These are phyloP conservation scores for Chrysoporthe austroafricana DNA, from an alignment of 2,329 filamentous ascomycete species.

Conservation along the genomic window DNA sequence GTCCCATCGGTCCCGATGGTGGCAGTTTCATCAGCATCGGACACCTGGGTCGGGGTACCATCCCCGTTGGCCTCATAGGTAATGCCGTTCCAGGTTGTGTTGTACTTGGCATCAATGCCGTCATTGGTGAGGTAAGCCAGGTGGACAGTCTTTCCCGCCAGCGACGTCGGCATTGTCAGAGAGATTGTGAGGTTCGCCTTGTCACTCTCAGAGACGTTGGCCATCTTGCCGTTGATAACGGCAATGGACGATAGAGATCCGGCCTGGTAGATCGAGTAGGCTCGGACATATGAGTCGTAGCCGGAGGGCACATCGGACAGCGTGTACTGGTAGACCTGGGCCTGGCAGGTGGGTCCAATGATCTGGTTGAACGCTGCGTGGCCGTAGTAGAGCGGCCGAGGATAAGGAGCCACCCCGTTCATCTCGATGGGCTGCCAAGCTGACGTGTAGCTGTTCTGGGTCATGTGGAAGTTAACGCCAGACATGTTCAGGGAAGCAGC, in stretches of 20 bases:
- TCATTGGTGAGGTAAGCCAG: constrained; percentile 51
- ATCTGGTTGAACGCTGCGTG: constrained; percentile 55
- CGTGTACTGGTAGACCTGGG: constrained; percentile 44
- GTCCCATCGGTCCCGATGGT: constrained; percentile 40
- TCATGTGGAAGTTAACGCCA: constrained; percentile 57
- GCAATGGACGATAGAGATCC: constrained; percentile 46
- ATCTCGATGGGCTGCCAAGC: constrained; percentile 52
- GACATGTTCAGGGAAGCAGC: constrained; percentile 50
- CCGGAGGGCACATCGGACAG: constrained; percentile 37
- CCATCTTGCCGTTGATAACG: constrained; percentile 50
- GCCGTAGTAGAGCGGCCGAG: constrained; percentile 54
- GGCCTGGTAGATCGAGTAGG: constrained; percentile 50
- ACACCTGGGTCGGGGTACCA: constrained; percentile 43
- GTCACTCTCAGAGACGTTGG: constrained; percentile 43
- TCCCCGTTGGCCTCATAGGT: constrained; percentile 47
- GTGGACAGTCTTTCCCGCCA: constrained; percentile 47
- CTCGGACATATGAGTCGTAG: constrained; percentile 47
- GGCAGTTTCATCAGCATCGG: constrained; percentile 38
- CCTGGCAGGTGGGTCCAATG: constrained; percentile 47
- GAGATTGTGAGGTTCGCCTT: constrained; percentile 46
- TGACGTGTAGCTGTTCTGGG: constrained; percentile 54
- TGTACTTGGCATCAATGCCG: constrained; percentile 46
- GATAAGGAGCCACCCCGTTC: constrained; percentile 45
- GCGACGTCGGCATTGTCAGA: constrained; percentile 42
- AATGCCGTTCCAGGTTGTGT: constrained; percentile 52